Evolutionary conservation across 495 filamentous ascomycete genomes (phyloP).

Genomic region (Penicillium nucicola): DNA sequence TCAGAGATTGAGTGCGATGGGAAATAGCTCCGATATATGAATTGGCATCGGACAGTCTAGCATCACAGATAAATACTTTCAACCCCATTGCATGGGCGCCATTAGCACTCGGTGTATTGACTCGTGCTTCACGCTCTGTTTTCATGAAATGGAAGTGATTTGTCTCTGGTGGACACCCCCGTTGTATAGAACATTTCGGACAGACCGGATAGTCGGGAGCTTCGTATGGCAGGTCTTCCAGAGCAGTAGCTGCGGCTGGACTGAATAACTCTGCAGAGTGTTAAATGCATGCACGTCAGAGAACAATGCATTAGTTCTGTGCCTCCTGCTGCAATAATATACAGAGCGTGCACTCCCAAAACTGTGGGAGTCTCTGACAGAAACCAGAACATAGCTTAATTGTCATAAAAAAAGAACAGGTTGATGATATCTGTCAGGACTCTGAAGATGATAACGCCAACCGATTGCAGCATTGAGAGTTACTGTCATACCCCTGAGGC

Average conservation of each 20-base stretch:
- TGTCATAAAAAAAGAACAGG: constrained; percentile 66
- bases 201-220: constrained; percentile 66
- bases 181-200: constrained; percentile 75
- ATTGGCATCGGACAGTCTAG: constrained; percentile 26
- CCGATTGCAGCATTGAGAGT: constrained; percentile 74
- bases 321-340: constrained; percentile 74
- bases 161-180: constrained; percentile 69
- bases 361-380: constrained; percentile 63
- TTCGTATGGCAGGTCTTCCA: constrained; percentile 70
- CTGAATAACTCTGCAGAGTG: constrained; percentile 55
- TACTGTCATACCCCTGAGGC: constrained; percentile 69
- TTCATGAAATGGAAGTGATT: constrained; percentile 34
- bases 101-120: not conserved
- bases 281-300: not conserved
- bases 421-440: constrained; percentile 69
- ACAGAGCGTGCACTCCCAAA: constrained; percentile 69
- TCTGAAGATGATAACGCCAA: constrained; percentile 66
- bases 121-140: constrained; percentile 28
- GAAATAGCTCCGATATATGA: constrained; percentile 33
- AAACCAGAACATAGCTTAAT: constrained; percentile 73
- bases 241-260: constrained; percentile 72
- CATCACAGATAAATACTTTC: constrained; percentile 23
- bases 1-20: constrained; percentile 24
- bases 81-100: constrained; percentile 10
- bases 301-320: not conserved